Evolutionary conservation across 257 asterid species (phyloP), one percentile per base, ranked within the genome.

Genomic region (Lithospermum erythrorhizon): DNA sequence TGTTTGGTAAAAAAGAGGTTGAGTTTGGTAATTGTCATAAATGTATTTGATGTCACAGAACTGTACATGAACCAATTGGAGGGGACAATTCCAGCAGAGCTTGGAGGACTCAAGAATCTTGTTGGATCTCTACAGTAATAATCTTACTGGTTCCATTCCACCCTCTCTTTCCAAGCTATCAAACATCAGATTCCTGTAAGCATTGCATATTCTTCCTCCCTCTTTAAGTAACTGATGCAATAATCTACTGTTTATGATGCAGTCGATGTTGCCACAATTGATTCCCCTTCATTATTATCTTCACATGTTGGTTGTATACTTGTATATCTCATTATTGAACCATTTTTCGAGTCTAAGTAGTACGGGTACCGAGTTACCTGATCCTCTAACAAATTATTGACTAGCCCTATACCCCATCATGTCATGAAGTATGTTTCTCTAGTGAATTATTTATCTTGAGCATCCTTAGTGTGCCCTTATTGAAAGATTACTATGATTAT

Each of bases 101-200:
- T 53, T 19, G 23, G 23, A 64, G 19, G 64, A 16, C 66, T 84
- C 57, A 75, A 68, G 57, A 53, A 21, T 20, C 57, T 53, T 19
- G 57, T 53, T 53, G 57, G 57, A 19, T 53, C 57, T 51, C 5
- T 53, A 53, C 23, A 20, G 6, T 13, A 53, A 53, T 53, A 53
- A 53, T 25, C 25, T 53, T 21, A 53, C 57, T 6, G 23, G 57
- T 2, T 21, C 57, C 24, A 53, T 53, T 21, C 57, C 57, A 53
- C 57, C 57, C 9, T 53, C 57, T 20, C 57, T 53, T 53, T 53
- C 57, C 57, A 53, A 53, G 13, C 57, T 53, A 53, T 53, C 57
- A 20, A 19, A 67, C 62, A 81, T 84, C 75, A 82, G 76, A 53
- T 53, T 19, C 57, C 6, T 53, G 57, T 53, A 53, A 53, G 57